Evolutionary conservation across 306 rosid species (phyloP), one percentile per base, ranked within the genome.

Genomic region (Datisca glomerata): DNA sequence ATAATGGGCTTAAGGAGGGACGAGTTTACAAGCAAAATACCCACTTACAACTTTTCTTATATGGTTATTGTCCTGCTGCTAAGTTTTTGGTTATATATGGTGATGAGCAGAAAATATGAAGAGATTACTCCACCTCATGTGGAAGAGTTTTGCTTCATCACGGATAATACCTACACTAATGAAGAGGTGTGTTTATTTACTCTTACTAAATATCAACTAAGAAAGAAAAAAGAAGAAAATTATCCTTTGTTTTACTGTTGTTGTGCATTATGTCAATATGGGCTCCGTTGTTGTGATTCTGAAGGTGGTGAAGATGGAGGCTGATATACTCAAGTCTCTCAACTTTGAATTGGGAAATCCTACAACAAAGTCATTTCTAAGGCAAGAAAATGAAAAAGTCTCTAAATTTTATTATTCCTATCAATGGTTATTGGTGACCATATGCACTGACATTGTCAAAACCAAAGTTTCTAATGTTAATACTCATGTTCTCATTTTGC

Each of bases 291-390:
- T 38, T 48, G 7, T 43, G 2, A 11, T 33, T 38, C 12, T 44
- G 25, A 51, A 89, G 97, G 86, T 85, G 45, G 65, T 84, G 58
- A 45, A 42, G 20, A 83, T 89, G 97, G 97, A 89, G 57, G 86
- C 86, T 61, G 91, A 72, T 11, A 56, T 89, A 41, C 80, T 89
- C 3, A 72, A 68, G 59, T 33, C 76, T 12, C 54, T 89, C 55
- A 73, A 66, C 18, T 89, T 83, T 68, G 93, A 89, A 64, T 23
- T 89, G 80, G 95, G 97, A 3, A 75, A 67, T 60, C 97, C 97
- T 29, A 83, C 97, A 0, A 72, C 69, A 39, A 77, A 66, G 68
- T 74, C 91, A 25, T 80, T 83, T 56, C 60, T 89, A 53, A 89
- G 97, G 97, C 40, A 59, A 35, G 66, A 15, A 3, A 4, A 17